Base-by-base conservation (phyloP, 108 stramenopile species). In the Stephanodiscus minutulus region DNA sequence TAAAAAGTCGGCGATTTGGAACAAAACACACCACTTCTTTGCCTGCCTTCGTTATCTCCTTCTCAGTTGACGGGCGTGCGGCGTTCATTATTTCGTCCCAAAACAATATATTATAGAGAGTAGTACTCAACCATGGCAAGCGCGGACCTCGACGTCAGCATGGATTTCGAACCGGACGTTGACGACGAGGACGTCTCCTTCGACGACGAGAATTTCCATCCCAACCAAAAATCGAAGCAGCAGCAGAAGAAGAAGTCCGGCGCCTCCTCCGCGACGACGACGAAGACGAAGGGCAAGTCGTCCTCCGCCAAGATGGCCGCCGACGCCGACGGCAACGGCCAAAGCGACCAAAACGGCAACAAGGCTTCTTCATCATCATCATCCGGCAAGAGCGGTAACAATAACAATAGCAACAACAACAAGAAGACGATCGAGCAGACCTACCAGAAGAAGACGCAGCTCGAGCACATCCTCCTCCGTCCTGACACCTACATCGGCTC, bases 401-500 rank as follows among this genome's bases (percentile, higher is more conserved):
- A n/a, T n/a, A n/a, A n/a, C n/a, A n/a, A n/a, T n/a, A n/a, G n/a
- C n/a, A n/a, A n/a, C n/a, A n/a, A n/a, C n/a, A n/a, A n/a, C n/a
- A 63, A 69, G 12, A 91, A 94, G 78, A 92, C 88, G 7, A 80
- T 97, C 55, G 97, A 98, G 77, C 77, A 97, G 58, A 88, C 85
- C 25, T 99, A 99, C 85, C 93, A 93, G 81, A 96, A 96, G 74
- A 98, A 97, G 86, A 98, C 97, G 3, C 99, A 98, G 74, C 85
- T 97, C 31, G 98, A 99, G 81, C 99, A 99, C 83, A 97, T 98
- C 66, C 92, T 99, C 29, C 76, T 97, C 59, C 93, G 97, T 76
- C 98, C 99, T 12, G 99, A 98, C 79, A 98, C 98, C 11, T 99
- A 99, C 91, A 95, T 93, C 69, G 93, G 90, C 39, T 85, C 76